A percentile compares a stretch with the other conserved stretches of the same genome.
phyloP scores from a whole-genome alignment of 176 grass and related monocot species.

The Ensete ventricosum region DNA sequence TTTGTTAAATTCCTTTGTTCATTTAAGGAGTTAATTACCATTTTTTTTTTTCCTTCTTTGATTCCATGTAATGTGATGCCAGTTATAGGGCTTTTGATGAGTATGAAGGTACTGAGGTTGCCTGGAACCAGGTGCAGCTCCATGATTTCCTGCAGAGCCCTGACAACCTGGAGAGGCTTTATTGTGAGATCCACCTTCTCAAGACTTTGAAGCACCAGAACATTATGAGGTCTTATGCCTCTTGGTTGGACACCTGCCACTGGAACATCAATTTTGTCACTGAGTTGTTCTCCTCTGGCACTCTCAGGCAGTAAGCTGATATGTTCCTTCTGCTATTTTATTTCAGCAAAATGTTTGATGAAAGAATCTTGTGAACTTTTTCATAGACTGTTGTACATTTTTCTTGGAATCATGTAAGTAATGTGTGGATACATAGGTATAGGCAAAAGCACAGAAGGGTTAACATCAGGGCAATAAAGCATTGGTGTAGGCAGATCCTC shows the following conservation, averaged over 20 bases:
- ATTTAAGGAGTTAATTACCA: not conserved
- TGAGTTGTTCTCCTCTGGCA: slow-evolving; percentile 73
- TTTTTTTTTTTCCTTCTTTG: not conserved
- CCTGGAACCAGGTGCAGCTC: slow-evolving; percentile 58
- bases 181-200: slow-evolving; percentile 72
- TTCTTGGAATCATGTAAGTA: not conserved
- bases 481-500: slow-evolving; percentile 29
- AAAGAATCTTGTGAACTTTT: not conserved
- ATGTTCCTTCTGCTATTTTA: not conserved
- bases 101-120: slow-evolving; percentile 52
- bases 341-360: not conserved
- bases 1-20: not conserved
- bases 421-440: slow-evolving; percentile 18
- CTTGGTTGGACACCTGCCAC: slow-evolving; percentile 33
- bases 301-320: slow-evolving; percentile 44
- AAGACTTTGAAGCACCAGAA: slow-evolving; percentile 37
- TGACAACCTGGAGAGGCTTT: slow-evolving; percentile 44
- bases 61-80: not conserved
- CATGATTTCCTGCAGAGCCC: slow-evolving; percentile 36
- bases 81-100: slow-evolving; percentile 69
- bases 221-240: slow-evolving; percentile 55
- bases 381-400: not conserved
- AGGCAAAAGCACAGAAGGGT: slow-evolving; percentile 26
- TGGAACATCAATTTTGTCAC: slow-evolving; percentile 56
- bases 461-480: slow-evolving; percentile 28